Percentiles rank a stretch among this genome's conserved stretches.
These are phyloP conservation scores for Pseudoperonospora humuli DNA, from an alignment of 352 stramenopile genomes.

Conservation along the genomic window DNA sequence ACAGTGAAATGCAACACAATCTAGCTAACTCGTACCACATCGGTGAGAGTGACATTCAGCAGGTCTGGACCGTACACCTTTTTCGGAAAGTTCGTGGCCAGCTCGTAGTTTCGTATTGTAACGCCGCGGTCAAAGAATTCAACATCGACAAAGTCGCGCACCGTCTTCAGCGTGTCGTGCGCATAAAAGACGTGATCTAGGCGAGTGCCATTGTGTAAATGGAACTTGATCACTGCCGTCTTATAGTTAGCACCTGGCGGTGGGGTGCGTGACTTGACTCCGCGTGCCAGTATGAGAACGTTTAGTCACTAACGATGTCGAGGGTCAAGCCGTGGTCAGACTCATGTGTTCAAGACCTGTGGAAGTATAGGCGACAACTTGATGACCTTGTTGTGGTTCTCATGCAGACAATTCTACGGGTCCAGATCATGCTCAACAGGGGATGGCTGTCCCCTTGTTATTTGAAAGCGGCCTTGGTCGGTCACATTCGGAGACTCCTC, in stretches of 20 bases:
- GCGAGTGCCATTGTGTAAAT: conserved; percentile 68
- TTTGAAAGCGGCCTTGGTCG: too few relatives aligned
- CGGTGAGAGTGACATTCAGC: conserved; percentile 49
- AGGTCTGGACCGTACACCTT: conserved; percentile 59
- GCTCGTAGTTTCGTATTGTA: conserved; percentile 68
- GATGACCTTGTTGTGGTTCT: too few relatives aligned
- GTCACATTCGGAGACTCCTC: too few relatives aligned
- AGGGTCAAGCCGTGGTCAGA: too few relatives aligned
- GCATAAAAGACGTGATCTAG: conserved; percentile 78
- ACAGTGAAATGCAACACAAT: too few relatives aligned
- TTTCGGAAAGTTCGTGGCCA: conserved; percentile 83
- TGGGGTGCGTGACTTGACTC: conserved; percentile 38
- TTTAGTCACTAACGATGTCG: too few relatives aligned
- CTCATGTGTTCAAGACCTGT: too few relatives aligned
- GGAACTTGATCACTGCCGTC: conserved; percentile 71
- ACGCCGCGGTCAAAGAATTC: conserved; percentile 74
- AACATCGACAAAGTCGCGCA: conserved; percentile 79
- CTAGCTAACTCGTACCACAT: conserved; percentile 50
- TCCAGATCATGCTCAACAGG: too few relatives aligned
- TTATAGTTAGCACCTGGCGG: conserved; percentile 51
- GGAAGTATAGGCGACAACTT: too few relatives aligned
- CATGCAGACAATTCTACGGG: too few relatives aligned
- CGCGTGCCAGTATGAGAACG: too few relatives aligned
- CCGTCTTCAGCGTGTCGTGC: conserved; percentile 65
- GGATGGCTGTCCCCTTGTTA: too few relatives aligned